These are phyloP conservation scores for Coemansia reversa DNA, from an alignment of 192 early-diverging fungal genomes.

Conservation along the genomic window DNA sequence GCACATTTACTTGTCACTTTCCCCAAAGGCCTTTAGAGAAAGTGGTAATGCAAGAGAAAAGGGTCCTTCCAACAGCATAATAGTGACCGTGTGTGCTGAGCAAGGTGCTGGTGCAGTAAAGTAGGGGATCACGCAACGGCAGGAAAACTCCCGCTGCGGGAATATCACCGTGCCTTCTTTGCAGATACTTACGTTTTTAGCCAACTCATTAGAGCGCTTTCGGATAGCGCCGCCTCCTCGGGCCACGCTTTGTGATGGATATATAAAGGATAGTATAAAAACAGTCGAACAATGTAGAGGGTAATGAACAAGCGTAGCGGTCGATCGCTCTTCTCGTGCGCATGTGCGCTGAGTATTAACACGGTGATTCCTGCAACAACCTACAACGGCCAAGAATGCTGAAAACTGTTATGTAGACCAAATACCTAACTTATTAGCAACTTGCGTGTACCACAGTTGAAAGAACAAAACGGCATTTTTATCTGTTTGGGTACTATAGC, in stretches of 20 bases:
- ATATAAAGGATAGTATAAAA: constrained; percentile 64
- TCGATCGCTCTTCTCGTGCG: constrained; percentile 49
- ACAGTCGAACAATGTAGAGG: constrained; percentile 59
- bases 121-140: not conserved
- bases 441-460: not conserved
- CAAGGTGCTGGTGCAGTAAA: too few species aligned
- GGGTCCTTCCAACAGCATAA: not conserved
- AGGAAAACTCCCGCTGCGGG: not conserved
- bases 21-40: constrained; percentile 8
- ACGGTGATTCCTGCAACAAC: constrained; percentile 57
- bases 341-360: constrained; percentile 54
- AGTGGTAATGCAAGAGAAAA: not conserved
- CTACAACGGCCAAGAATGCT: constrained; percentile 29
- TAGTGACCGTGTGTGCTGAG: not conserved
- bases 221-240: not conserved
- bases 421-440: not conserved
- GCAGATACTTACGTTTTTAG: constrained; percentile 15
- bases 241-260: constrained; percentile 62
- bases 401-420: not conserved
- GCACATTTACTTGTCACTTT: not conserved
- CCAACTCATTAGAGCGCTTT: not conserved
- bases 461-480: not conserved
- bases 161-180: not conserved
- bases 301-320: constrained; percentile 62
- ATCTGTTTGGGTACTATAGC: not conserved